Conservation (phyloP, 345 rosid genomes). For the Eucalyptus albens region DNA sequence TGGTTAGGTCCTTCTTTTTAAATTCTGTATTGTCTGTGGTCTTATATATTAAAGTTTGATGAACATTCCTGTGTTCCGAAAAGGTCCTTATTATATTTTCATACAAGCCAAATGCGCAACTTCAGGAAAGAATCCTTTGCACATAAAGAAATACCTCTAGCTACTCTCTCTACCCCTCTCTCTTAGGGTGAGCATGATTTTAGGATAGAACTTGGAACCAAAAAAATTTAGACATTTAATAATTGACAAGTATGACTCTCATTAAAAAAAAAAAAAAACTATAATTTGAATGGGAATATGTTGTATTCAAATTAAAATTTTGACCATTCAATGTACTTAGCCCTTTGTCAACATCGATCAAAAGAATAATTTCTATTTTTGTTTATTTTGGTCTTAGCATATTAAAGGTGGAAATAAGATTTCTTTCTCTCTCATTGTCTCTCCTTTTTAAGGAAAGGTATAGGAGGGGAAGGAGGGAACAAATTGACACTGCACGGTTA, state of each 20-base stretch:
- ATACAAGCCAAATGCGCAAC: background rate
- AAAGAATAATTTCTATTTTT: background rate
- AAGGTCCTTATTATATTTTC: background rate
- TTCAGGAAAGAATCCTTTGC: background rate
- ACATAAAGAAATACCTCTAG: background rate
- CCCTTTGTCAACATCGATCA: background rate
- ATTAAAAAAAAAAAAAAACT: background rate
- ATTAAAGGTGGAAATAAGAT: background rate
- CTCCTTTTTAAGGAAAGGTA: background rate
- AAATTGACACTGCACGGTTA: background rate
- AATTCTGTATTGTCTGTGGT: background rate
- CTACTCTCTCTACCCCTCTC: background rate
- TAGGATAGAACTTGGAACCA: rapidly evolving
- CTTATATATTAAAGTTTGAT: too few relatives aligned
- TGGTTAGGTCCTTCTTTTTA: background rate
- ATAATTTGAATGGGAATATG: background rate
- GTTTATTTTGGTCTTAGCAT: background rate
- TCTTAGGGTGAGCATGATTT: too few relatives aligned
- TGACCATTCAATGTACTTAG: background rate
- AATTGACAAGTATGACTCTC: background rate
- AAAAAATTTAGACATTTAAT: background rate
- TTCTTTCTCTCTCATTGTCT: background rate
- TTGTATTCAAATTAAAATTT: background rate
- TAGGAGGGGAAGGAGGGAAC: background rate
- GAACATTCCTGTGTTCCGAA: background rate